phyloP scores from a whole-genome alignment of 2,329 filamentous ascomycete genomes.

The Hypoxylon sp. region DNA sequence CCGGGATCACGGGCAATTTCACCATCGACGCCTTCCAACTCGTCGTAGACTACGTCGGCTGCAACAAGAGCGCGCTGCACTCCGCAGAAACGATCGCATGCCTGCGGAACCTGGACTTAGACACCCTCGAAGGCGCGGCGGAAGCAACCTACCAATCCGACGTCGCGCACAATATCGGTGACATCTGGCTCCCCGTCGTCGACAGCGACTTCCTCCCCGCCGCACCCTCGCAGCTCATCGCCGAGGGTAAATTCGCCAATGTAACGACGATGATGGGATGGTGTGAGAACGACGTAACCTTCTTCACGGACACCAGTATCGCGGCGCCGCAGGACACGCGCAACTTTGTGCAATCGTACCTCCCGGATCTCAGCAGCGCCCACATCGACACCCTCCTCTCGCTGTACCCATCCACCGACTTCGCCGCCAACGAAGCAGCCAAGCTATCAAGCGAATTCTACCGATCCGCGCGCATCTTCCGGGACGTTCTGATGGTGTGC shows the following conservation, averaged over 20 bases:
- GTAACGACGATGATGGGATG: constrained; percentile 61
- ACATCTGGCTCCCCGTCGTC: constrained; percentile 66
- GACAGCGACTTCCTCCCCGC: constrained; percentile 66
- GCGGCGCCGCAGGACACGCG: constrained; percentile 58
- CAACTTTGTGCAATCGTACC: constrained; percentile 59
- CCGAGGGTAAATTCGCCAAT: constrained; percentile 59
- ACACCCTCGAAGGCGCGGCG: constrained; percentile 61
- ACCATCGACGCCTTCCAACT: constrained; percentile 63
- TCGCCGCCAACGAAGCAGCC: constrained; percentile 56
- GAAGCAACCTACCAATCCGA: constrained; percentile 60
- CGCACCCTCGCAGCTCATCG: constrained; percentile 60
- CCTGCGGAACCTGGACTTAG: constrained; percentile 61
- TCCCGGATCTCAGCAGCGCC: constrained; percentile 55
- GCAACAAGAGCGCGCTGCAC: constrained; percentile 60
- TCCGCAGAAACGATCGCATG: constrained; percentile 63
- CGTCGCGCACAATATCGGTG: constrained; percentile 64
- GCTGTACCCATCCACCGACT: constrained; percentile 67
- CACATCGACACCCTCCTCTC: constrained; percentile 60
- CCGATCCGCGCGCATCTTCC: constrained; percentile 64
- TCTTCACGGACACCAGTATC: constrained; percentile 60
- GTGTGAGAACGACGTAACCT: constrained; percentile 62
- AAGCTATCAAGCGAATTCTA: constrained; percentile 65
- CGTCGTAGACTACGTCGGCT: constrained; percentile 61
- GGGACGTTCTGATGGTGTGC: constrained; percentile 68
- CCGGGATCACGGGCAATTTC: constrained; percentile 65